phyloP scores from a whole-genome alignment of 2,329 filamentous ascomycete species.

The Diaporthe sp. region DNA sequence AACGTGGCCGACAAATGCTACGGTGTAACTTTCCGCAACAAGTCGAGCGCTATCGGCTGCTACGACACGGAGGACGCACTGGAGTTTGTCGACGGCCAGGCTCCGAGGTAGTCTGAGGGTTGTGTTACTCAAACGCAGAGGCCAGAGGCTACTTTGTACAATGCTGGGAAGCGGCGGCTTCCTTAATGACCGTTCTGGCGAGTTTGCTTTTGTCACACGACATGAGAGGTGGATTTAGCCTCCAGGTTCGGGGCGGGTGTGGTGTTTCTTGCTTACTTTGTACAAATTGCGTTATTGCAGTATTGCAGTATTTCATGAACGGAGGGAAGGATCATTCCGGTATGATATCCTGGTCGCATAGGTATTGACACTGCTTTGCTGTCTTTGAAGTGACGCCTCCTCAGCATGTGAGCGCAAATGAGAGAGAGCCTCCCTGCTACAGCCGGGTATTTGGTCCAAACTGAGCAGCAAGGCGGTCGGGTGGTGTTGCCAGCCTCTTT shows the following conservation, averaged over 20 bases:
- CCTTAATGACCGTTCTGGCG: constrained; percentile 2
- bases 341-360: constrained; percentile 24
- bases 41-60: constrained; percentile 94
- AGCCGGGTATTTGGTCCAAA: no score
- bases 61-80: constrained; percentile 88
- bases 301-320: constrained; percentile 4
- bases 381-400: neutral
- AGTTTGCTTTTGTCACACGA: constrained; percentile 26
- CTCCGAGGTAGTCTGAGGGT: constrained; percentile 43
- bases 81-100: constrained; percentile 92
- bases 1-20: constrained; percentile 97
- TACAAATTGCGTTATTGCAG: neutral
- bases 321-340: neutral
- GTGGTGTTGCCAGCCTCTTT: neutral
- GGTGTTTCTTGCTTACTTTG: constrained; percentile 26
- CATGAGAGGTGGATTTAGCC: neutral
- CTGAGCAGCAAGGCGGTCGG: no score
- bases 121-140: no score
- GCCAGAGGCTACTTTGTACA: neutral
- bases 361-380: constrained; percentile 8
- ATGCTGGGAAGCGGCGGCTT: neutral
- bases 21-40: constrained; percentile 92
- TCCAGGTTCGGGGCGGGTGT: constrained; percentile 6
- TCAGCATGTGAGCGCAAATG: neutral
- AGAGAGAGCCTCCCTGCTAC: no score